These are phyloP conservation scores for Mortierella sp. DNA, from an alignment of 371 early-diverging fungal genomes.

Conservation along the genomic window DNA sequence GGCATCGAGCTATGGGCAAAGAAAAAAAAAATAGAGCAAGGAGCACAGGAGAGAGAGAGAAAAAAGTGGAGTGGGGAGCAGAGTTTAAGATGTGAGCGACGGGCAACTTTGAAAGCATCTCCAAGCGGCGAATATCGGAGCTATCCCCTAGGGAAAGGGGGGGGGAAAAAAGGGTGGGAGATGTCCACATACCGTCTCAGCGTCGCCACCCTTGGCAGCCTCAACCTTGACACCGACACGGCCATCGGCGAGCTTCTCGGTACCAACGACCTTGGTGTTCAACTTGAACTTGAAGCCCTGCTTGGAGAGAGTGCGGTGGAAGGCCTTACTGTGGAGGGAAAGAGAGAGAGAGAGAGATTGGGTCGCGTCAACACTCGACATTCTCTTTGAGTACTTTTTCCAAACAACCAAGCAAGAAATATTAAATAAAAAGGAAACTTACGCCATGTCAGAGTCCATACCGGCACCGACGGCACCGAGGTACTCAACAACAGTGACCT, in stretches of 20 bases:
- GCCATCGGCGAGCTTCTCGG: slow-evolving; percentile 84
- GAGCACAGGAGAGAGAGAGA: neutral
- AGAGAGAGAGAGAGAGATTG: neutral
- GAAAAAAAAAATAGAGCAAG: neutral
- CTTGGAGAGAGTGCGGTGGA: slow-evolving; percentile 92
- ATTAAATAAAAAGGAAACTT: slow-evolving; percentile 36
- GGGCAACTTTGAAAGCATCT: neutral
- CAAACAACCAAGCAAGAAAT: neutral
- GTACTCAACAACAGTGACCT: slow-evolving; percentile 97
- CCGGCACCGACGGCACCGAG: slow-evolving; percentile 95
- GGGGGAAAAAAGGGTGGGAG: neutral
- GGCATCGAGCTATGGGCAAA: slow-evolving; percentile 75
- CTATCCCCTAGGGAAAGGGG: neutral
- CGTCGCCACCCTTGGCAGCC: slow-evolving; percentile 85
- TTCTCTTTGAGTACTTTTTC: neutral
- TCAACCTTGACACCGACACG: slow-evolving; percentile 93
- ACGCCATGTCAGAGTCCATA: slow-evolving; percentile 96
- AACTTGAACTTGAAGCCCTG: slow-evolving; percentile 99
- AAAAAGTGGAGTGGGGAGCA: neutral
- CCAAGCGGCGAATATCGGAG: neutral
- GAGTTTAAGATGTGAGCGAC: too few relatives aligned
- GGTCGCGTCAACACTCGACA: neutral
- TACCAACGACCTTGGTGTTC: slow-evolving; percentile 93
- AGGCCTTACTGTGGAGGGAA: slow-evolving; percentile 70
- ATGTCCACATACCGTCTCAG: slow-evolving; percentile 71